Percentiles rank a stretch among this genome's conserved stretches.
These are phyloP conservation scores for Mycena amicta DNA, from an alignment of 768 basidiomycete species.

Conservation along the genomic window DNA sequence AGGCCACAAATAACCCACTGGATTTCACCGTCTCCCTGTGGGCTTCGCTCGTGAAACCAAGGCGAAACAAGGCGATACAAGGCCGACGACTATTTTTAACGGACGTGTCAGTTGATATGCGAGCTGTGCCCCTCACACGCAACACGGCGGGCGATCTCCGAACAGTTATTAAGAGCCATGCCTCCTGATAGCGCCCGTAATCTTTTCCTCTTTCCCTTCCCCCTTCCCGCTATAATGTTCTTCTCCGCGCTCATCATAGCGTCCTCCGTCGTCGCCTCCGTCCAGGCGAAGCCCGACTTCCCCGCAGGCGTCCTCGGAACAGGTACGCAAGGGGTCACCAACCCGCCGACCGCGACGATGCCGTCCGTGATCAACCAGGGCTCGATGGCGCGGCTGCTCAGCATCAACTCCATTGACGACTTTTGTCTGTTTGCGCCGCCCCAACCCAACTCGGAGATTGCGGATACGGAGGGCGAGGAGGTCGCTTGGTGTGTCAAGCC, in stretches of 20 bases:
- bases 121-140: too few species aligned
- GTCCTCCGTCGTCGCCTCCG: conserved; percentile 11
- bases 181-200: not conserved
- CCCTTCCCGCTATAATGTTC: conserved; percentile 9
- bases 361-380: conserved; percentile 45
- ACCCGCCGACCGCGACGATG: conserved; percentile 42
- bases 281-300: conserved; percentile 15
- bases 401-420: conserved; percentile 45
- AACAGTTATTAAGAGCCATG: not conserved
- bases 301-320: conserved; percentile 43
- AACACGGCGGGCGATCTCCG: conserved; percentile 2
- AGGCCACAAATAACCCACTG: too few species aligned
- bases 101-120: too few species aligned
- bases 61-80: too few species aligned
- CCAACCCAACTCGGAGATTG: conserved; percentile 27
- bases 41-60: too few species aligned
- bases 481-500: conserved; percentile 50
- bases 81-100: not conserved
- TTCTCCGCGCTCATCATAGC: conserved; percentile 13
- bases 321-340: conserved; percentile 43
- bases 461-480: conserved; percentile 44
- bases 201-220: not conserved
- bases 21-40: too few species aligned
- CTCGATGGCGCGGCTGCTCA: conserved; percentile 41
- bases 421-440: conserved; percentile 50